Base-by-base conservation (phyloP, 2,329 filamentous ascomycete species). In the Fusarium buxicola region DNA sequence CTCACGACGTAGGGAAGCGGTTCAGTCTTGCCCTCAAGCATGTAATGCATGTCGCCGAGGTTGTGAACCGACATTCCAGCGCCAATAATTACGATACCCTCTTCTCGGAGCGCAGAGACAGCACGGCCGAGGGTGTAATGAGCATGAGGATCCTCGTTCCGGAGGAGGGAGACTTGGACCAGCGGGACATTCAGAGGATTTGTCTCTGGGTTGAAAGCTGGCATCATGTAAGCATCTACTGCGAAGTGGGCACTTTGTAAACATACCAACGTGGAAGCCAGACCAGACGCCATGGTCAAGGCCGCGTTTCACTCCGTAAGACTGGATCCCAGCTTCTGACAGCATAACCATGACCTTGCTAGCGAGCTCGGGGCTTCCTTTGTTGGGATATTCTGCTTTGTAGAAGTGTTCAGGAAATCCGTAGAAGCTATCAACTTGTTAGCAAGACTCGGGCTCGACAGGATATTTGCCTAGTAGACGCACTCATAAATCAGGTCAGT, bases 31-130 rank as follows among this genome's bases (percentile, higher is more conserved):
- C 78, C 80, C 36, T 69, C 65, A 11, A 62, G 69, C 65, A 73
- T 63, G 36, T 58, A 54, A 21, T 66, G 58, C 64, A 79, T 78
- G 12, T 90, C 85, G 1, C 84, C 80, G 31, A 91, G 77, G 65
- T 91, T 91, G 68, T 91, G 89, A 18, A 91, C 90, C 1, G 89
- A 88, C 89, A 92, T 92, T 10, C 90, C 90, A 1, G 89, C 89
- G 21, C 85, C 85, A 40, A 93, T 84, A 57, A 93, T 87, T 44
- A 89, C 80, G 47, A 92, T 81, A 15, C 85, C 85, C 50, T 91
- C 84, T 13, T 90, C 86, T 13, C 91, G 84, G 2, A 93, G 81
- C n/a, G 81, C 75, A 8, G 85, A 77, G 3, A 93, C 79, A 2
- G 90, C 89, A 55, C 84, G 81, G 2, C 91, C 91, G 2, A 93